Conservation (phyloP, 129 eudicot genomes). For the Smallanthus sonchifolius region DNA sequence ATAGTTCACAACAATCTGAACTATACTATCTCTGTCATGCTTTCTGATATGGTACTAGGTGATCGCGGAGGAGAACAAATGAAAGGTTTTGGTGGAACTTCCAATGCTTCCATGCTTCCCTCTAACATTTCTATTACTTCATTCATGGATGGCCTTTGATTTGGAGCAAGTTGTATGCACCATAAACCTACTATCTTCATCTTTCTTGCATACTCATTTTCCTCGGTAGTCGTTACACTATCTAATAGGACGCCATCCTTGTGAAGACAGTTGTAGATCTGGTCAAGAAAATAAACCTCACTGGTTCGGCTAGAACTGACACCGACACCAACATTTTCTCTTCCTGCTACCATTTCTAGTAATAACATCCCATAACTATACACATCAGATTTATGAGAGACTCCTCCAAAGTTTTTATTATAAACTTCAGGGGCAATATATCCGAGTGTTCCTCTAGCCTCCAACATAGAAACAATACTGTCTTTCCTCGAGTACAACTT, state of each 20-base stretch:
- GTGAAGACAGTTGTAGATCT: constrained; percentile 17
- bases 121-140: not conserved
- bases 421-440: too few relatives aligned
- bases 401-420: too few relatives aligned
- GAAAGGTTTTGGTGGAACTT: constrained; percentile 28
- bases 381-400: too few relatives aligned
- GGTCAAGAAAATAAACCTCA: constrained; percentile 23
- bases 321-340: constrained; percentile 7
- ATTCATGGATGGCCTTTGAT: constrained; percentile 26
- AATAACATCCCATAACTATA: too few relatives aligned
- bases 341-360: not conserved
- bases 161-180: not conserved
- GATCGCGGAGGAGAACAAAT: constrained; percentile 15
- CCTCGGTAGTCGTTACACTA: not conserved
- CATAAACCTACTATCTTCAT: not conserved
- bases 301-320: not conserved
- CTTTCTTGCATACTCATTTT: constrained; percentile 23
- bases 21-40: not conserved
- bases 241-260: not conserved
- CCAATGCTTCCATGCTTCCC: constrained; percentile 15
- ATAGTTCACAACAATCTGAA: too few relatives aligned
- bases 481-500: constrained; percentile 1
- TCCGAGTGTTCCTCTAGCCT: constrained; percentile 31
- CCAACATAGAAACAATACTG: constrained; percentile 27
- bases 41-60: not conserved